Percentiles rank a stretch among this genome's conserved stretches.
These are phyloP conservation scores for Rhodosporidiobolus sp. DNA, from an alignment of 768 basidiomycete genomes.

Conservation along the genomic window DNA sequence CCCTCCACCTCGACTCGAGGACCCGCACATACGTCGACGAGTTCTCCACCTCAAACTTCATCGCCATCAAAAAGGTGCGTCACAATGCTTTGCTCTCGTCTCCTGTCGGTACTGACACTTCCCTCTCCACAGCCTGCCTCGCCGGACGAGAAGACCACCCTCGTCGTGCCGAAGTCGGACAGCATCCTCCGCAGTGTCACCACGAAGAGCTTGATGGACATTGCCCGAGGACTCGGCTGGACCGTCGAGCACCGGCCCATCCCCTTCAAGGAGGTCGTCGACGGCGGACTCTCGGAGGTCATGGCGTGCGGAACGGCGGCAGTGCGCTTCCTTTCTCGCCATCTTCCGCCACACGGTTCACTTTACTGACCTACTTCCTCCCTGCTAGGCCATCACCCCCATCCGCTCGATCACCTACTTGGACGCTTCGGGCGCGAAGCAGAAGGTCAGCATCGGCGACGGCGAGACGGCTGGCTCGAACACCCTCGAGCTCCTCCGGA, in stretches of 20 bases:
- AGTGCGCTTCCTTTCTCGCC: slow-evolving; percentile 9
- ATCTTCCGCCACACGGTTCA: neutral
- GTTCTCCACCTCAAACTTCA: slow-evolving; percentile 45
- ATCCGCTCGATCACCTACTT: slow-evolving; percentile 43
- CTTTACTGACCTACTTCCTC: neutral
- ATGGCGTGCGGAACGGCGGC: slow-evolving; percentile 45
- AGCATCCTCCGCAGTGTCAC: slow-evolving; percentile 44
- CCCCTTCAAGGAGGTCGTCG: slow-evolving; percentile 40
- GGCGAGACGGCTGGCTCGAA: slow-evolving; percentile 41
- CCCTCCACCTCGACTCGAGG: slow-evolving; percentile 42
- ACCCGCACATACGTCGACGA: slow-evolving; percentile 43
- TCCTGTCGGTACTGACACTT: too few relatives aligned
- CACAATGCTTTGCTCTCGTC: too few relatives aligned
- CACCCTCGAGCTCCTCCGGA: slow-evolving; percentile 39
- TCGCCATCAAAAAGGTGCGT: slow-evolving; percentile 32
- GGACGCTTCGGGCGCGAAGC: slow-evolving; percentile 12
- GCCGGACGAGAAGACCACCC: slow-evolving; percentile 22
- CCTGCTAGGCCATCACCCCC: slow-evolving; percentile 39
- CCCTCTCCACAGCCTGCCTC: neutral
- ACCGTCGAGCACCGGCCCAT: slow-evolving; percentile 38
- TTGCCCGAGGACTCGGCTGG: slow-evolving; percentile 43
- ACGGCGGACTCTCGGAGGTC: slow-evolving; percentile 41
- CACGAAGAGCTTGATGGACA: slow-evolving; percentile 39
- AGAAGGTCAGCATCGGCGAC: slow-evolving; percentile 42
- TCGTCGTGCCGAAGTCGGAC: slow-evolving; percentile 40